These are phyloP conservation scores for Stachybotrys chartarum DNA, from an alignment of 2,329 filamentous ascomycete species.

Conservation along the genomic window DNA sequence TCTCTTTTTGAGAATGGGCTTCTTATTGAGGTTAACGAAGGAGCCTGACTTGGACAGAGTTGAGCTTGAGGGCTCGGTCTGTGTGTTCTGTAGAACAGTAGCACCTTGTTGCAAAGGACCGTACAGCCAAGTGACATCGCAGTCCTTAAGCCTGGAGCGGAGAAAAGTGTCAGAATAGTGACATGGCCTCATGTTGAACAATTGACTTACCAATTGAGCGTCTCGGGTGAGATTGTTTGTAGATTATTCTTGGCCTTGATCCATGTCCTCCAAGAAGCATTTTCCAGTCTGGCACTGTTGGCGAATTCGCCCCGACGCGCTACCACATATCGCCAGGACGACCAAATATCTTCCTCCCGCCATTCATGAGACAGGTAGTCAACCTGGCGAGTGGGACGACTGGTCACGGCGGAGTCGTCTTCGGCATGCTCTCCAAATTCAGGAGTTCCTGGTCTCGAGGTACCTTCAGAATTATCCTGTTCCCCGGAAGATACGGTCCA, in stretches of 20 bases:
- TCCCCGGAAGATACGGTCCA: constrained; percentile 47
- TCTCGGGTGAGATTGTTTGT: constrained; percentile 82
- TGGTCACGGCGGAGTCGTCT: constrained; percentile 71
- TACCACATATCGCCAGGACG: constrained; percentile 90
- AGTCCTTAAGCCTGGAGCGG: constrained; percentile 76
- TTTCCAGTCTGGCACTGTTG: constrained; percentile 79
- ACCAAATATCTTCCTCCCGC: constrained; percentile 95
- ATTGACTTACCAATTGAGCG: constrained; percentile 75
- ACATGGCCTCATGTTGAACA: background rate
- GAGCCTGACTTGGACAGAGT: constrained; percentile 51
- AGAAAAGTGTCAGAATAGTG: constrained; percentile 17
- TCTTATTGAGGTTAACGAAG: constrained; percentile 61
- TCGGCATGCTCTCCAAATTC: constrained; percentile 55
- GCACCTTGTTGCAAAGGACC: constrained; percentile 77
- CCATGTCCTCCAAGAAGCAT: constrained; percentile 97
- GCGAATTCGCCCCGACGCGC: constrained; percentile 71
- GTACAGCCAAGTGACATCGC: constrained; percentile 96
- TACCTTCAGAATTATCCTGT: constrained; percentile 40
- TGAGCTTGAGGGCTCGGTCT: constrained; percentile 32
- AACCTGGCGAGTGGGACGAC: constrained; percentile 78
- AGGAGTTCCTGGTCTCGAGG: constrained; percentile 53
- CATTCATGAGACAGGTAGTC: constrained; percentile 92
- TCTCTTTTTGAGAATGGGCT: constrained; percentile 92
- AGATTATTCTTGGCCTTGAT: constrained; percentile 85
- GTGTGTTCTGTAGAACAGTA: constrained; percentile 42